Base-by-base conservation (phyloP, 306 rosid species). In the Quercus wislizeni region DNA sequence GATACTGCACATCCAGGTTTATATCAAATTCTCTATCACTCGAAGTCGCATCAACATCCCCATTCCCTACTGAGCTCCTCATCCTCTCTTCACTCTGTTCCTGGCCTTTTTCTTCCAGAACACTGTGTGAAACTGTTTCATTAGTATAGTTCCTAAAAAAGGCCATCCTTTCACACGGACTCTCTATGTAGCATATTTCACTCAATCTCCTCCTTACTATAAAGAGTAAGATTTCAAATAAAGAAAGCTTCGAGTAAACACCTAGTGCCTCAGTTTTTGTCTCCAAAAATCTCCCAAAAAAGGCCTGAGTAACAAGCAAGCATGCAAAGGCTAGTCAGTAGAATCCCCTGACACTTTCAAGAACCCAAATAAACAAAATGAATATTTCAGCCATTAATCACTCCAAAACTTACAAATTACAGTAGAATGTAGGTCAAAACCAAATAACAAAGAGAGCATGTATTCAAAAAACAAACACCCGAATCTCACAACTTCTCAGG, bases 11-110 rank as follows among this genome's bases (percentile, higher is more conserved):
- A 81, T 90, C 98, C 88, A 88, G 75, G 85, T 90, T 90, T 81
- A 91, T 95, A 86, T 91, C 93, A 82, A 91, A 91, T 77, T 91
- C 95, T 87, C 88, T 94, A 71, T 90, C 97, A 69, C 91, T 88
- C 21, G 91, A 92, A 74, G 77, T 82, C 58, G 84, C 90, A 78
- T 86, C 96, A 63, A 71, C 79, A 71, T 90, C 83, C 43, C 78
- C 94, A 84, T 89, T 88, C 51, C 92, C 93, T 79, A 84, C 78
- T 20, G 93, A 81, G 75, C 84, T 85, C 55, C 73, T 88, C 73
- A 77, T 85, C 81, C 90, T 90, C 69, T 89, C 82, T 68, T 79
- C 77, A 88, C 83, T 75, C 55, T 88, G 93, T 86, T 85, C 91
- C 81, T 76, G 93, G 67, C 70, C 82, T 83, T 93, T 88, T 73